phyloP scores from a whole-genome alignment of 441 rosid species.

The Gossypium trilobum region DNA sequence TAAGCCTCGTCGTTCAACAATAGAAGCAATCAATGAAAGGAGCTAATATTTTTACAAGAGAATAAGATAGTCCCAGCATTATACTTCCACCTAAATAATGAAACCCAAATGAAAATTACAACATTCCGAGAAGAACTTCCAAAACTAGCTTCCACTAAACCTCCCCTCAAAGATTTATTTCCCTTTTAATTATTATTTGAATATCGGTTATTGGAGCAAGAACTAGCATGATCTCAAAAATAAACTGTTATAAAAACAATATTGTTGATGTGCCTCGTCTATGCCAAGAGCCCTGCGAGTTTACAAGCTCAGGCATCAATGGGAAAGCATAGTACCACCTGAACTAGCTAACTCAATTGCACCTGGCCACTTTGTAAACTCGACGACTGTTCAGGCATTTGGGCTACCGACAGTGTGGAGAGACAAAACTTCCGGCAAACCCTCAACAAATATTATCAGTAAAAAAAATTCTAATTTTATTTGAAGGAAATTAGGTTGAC shows the following conservation, averaged over 20 bases:
- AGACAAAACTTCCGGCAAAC: no score
- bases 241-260: not conserved
- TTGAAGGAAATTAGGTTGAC: not conserved
- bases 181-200: not conserved
- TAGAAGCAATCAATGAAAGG: not conserved
- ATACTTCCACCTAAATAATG: not conserved
- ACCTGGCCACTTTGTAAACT: no score
- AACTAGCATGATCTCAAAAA: not conserved
- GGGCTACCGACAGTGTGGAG: no score
- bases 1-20: not conserved
- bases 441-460: no score
- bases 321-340: no score
- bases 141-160: not conserved
- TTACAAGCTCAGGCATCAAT: no score
- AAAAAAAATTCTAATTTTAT: not conserved
- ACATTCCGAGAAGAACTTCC: not conserved
- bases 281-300: no score
- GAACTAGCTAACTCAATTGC: no score
- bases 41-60: not conserved
- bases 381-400: no score
- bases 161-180: not conserved
- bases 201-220: not conserved
- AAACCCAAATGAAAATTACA: not conserved
- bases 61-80: not conserved
- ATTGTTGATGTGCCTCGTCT: not conserved